These are phyloP conservation scores for Tuber melanosporum DNA, from an alignment of 495 filamentous ascomycete genomes.

Conservation along the genomic window DNA sequence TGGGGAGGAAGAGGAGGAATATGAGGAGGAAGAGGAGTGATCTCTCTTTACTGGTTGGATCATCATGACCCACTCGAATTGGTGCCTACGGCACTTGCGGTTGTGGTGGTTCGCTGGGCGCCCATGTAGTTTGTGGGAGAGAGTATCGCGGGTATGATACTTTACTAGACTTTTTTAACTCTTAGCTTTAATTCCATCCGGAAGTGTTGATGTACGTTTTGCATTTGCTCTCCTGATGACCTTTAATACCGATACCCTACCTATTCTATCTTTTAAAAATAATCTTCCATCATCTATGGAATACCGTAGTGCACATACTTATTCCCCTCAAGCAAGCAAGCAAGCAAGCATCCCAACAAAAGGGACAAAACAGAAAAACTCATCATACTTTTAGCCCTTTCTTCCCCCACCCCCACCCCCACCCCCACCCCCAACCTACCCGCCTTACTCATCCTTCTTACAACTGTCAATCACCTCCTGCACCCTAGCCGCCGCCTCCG, in stretches of 20 bases:
- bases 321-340: not conserved
- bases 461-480: conserved; percentile 26
- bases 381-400: not conserved
- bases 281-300: not conserved
- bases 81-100: not conserved
- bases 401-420: not conserved
- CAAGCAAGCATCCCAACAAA: not conserved
- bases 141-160: not conserved
- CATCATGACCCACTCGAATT: not conserved
- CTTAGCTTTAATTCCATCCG: not conserved
- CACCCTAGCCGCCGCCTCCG: conserved; percentile 31
- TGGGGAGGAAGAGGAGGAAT: not conserved
- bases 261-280: not conserved
- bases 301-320: not conserved
- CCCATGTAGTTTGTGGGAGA: not conserved
- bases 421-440: not conserved
- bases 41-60: not conserved
- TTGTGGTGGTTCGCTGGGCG: not conserved
- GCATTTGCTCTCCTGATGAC: not conserved
- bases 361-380: not conserved
- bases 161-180: not conserved
- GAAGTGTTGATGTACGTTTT: not conserved
- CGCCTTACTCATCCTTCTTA: conserved; percentile 9
- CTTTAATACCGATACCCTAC: not conserved
- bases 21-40: not conserved